Evolutionary conservation across 208 protist species (phyloP).

Genomic region (Strigomonas culicis): DNA sequence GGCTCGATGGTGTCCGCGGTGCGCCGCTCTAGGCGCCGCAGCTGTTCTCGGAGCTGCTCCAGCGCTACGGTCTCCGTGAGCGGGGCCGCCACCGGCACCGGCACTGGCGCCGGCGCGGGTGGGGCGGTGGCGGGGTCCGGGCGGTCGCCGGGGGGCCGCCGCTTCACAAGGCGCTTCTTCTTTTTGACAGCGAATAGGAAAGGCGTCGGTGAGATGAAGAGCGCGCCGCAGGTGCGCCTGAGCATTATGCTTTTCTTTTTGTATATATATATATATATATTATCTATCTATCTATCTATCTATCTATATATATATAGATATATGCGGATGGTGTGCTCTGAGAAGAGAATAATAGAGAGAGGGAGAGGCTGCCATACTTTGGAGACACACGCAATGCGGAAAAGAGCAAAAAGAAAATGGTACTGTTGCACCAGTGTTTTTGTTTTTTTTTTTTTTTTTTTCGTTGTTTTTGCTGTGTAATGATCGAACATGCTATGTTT

Average conservation of each 20-base stretch:
- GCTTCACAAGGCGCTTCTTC: neutral
- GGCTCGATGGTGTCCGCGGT: slow-evolving; percentile 18
- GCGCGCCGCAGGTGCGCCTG: no score
- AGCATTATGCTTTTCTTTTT: neutral
- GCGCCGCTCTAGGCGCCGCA: slow-evolving; percentile 6
- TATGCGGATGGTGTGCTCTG: neutral
- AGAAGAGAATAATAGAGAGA: neutral
- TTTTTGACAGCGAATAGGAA: neutral
- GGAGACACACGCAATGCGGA: neutral
- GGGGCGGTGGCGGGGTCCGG: neutral
- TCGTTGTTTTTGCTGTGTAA: neutral
- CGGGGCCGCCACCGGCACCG: neutral
- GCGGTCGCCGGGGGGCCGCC: no score
- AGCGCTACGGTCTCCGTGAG: slow-evolving; percentile 4
- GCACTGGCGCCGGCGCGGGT: neutral
- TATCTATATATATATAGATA: neutral
- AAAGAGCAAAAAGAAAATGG: neutral
- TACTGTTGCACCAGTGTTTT: neutral
- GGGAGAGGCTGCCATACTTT: neutral
- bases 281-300: neutral
- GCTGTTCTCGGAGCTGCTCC: slow-evolving; percentile 21
- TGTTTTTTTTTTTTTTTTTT: slow-evolving; percentile 12
- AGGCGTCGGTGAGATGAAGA: neutral
- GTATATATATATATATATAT: neutral
- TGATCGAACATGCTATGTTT: no score